Evolutionary conservation across 345 rosid species (phyloP).

Genomic region (Euclidium syriacum): DNA sequence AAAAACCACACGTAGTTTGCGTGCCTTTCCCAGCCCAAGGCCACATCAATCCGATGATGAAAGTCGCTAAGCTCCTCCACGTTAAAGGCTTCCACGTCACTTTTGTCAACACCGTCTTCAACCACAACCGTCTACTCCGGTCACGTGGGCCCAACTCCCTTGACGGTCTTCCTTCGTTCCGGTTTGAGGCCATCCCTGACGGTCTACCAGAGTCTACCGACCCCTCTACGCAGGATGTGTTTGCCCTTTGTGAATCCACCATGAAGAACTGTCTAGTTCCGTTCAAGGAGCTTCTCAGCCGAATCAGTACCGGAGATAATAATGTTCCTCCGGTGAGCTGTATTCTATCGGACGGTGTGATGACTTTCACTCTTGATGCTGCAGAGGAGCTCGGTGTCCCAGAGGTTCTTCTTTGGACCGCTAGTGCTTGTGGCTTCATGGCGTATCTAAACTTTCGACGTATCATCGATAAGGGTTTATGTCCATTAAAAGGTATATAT

Average conservation of each 20-base stretch:
- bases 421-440: constrained; percentile 27
- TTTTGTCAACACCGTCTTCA: constrained; percentile 39
- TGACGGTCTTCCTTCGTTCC: constrained; percentile 25
- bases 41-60: constrained; percentile 39
- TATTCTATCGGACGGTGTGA: constrained; percentile 8
- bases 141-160: constrained; percentile 26
- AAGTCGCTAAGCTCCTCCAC: constrained; percentile 40
- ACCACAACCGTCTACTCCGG: constrained; percentile 30
- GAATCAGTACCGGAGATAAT: not conserved
- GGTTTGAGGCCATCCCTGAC: constrained; percentile 34
- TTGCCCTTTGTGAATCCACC: constrained; percentile 29
- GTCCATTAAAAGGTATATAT: constrained; percentile 8
- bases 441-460: constrained; percentile 5
- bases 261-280: constrained; percentile 20
- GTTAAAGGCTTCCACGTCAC: constrained; percentile 37
- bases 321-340: constrained; percentile 15
- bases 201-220: constrained; percentile 31
- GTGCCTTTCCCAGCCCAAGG: constrained; percentile 45
- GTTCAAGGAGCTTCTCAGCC: constrained; percentile 12
- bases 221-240: constrained; percentile 24
- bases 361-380: constrained; percentile 18
- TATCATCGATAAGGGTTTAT: constrained; percentile 27
- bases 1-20: constrained; percentile 35
- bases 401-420: constrained; percentile 28
- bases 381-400: constrained; percentile 28